Base-by-base conservation (phyloP, 441 rosid species). In the Arabidopsis lyrata region DNA sequence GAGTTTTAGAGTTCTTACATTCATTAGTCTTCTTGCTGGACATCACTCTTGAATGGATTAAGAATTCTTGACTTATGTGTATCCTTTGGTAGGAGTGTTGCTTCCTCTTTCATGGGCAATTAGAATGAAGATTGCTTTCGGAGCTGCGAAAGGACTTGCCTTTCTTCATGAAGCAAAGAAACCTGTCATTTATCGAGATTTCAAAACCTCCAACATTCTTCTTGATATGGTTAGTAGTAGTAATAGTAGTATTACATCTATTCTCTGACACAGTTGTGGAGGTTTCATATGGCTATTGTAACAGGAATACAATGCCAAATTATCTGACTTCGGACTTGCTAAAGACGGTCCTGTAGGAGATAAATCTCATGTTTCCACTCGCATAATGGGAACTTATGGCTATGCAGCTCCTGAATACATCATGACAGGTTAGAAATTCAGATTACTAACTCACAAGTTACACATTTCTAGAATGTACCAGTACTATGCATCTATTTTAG, bases 341-440 rank as follows among this genome's bases (percentile, higher is more conserved):
- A 86, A 88, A 83, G 93, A 86, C 61, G 93, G 93, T 66, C 93
- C 93, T 1, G 91, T 73, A 41, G 93, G 93, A 59, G 93, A 88
- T 76, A 86, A 88, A 75, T 86, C 93, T 0, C 91, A 88, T 57
- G 91, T 88, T 66, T 86, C 93, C 27, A 88, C 93, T 24, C 88
- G 93, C n/a, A 83, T 88, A 74, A 88, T 88, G 91, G 93, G 93
- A 49, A 88, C 93, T n/a, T 86, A 88, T 20, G 93, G 93, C 24
- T 88, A 88, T 75, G 90, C 93, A 42, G 93, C 93, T 32, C 93
- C 93, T 0, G 93, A 86, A 68, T 88, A 88, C 79, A 88, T 88
- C 70, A 88, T 88, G 93, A 86, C 93, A 48, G 93, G 93, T 70
- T 66, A 78, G 75, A 39, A 34, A 18, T 12, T 11, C 49, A 41